Evolutionary conservation across 805 yeast species (phyloP), one percentile per base, ranked within the genome.

Genomic region (Metschnikowia hibisci): DNA sequence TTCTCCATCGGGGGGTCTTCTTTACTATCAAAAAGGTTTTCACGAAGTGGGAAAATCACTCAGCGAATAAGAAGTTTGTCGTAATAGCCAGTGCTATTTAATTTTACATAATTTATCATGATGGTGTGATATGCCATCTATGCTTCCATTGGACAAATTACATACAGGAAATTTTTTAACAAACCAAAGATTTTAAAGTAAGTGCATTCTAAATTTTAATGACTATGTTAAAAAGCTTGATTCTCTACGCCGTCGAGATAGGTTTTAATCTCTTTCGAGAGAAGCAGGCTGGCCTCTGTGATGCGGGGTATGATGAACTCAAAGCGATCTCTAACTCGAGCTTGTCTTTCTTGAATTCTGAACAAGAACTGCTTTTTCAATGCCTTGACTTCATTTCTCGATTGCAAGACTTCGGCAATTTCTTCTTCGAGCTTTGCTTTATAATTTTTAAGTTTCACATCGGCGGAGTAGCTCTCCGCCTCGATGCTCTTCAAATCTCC

Each of bases 1-100:
- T 9, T 39, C 43, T 23, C 44, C 67, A 30, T 65, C 77, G 2
- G 90, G 90, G 12, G 91, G 91, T 0, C 59, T 85, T 34, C 55
- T 85, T 12, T 83, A 83, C 52, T 83, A 76, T 59, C 74, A 83
- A 53, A 70, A 87, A 51, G 64, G 66, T 14, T 85, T 84, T 56
- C 84, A 82, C 58, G 58, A 56, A 25, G 60, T 62, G 23, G 73
- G 73, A 7, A 47, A 50, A 34, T 35, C 60, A 12, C 60, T 81
- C 4, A 42, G 41, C 8, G 56, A 53, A 29, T 40, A 39, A 37
- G 7, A 20, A 20, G 23, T 20, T 6, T 20, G 23, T 8, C 3
- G 8, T 20, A 20, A 20, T 20, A 8, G 23, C 23, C 7, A 8
- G 23, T 20, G 23, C 23, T 20, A 6, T 6, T 20, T 20, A 8